A percentile compares a stretch with the other conserved stretches of the same genome.
Conservation (phyloP, 169 alveolate species). For the Plasmodium ovale region DNA sequence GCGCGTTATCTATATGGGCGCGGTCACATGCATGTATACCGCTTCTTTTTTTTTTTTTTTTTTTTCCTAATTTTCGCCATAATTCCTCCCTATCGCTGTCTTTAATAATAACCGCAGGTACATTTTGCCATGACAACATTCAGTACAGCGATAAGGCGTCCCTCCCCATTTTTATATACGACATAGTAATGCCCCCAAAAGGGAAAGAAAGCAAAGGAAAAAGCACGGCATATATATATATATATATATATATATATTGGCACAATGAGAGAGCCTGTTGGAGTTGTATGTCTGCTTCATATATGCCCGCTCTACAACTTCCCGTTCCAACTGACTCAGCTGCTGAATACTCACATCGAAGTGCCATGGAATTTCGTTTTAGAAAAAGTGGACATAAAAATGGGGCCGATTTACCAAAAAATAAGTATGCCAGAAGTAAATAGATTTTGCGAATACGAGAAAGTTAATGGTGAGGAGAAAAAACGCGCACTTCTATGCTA, state of each 20-base stretch:
- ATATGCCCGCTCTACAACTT: too few relatives aligned
- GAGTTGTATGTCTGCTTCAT: too few relatives aligned
- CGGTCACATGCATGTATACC: neutral
- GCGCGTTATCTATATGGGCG: too few relatives aligned
- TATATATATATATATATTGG: neutral
- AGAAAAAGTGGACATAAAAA: constrained; percentile 58
- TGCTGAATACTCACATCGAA: constrained; percentile 50
- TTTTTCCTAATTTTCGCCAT: neutral
- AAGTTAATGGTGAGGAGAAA: constrained; percentile 44
- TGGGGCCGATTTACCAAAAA: constrained; percentile 6
- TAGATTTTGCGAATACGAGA: neutral
- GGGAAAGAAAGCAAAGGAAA: neutral
- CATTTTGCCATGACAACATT: constrained; percentile 65
- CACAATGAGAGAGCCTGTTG: too few relatives aligned
- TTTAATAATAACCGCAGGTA: neutral
- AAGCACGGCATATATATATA: neutral
- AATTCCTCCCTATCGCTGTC: too few relatives aligned
- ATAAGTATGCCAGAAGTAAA: constrained; percentile 28
- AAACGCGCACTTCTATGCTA: neutral
- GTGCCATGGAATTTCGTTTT: constrained; percentile 73
- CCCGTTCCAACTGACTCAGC: constrained; percentile 7
- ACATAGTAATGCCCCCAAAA: constrained; percentile 62
- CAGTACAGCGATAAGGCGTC: constrained; percentile 69
- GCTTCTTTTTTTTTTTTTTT: neutral
- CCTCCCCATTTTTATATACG: constrained; percentile 63